Percentiles rank a stretch among this genome's conserved stretches.
phyloP scores from a whole-genome alignment of 2,329 filamentous ascomycete species.

The Neobulgaria alba region DNA sequence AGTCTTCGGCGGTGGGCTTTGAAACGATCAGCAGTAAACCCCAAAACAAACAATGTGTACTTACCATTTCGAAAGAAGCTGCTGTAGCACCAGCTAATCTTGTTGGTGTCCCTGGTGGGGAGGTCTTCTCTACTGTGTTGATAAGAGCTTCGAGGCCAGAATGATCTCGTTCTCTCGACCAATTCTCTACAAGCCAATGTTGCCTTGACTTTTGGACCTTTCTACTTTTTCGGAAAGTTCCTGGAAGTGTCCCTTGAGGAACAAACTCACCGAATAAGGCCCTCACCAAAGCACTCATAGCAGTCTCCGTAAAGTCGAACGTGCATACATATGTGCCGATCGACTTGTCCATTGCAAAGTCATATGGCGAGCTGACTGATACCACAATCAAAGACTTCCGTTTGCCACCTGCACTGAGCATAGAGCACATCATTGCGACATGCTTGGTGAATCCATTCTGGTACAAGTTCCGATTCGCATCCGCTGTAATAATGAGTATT shows the following conservation, averaged over 20 bases:
- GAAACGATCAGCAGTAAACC: no score
- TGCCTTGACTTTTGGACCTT: constrained; percentile 84
- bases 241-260: constrained; percentile 51
- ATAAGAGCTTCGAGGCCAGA: constrained; percentile 69
- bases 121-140: constrained; percentile 57
- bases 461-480: constrained; percentile 89
- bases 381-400: constrained; percentile 88
- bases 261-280: constrained; percentile 70
- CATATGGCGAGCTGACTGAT: constrained; percentile 89
- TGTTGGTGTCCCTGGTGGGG: constrained; percentile 56
- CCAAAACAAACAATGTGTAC: no score
- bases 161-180: constrained; percentile 70
- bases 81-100: constrained; percentile 57
- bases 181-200: constrained; percentile 89
- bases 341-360: constrained; percentile 86
- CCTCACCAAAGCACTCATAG: constrained; percentile 74
- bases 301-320: constrained; percentile 92
- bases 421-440: constrained; percentile 88
- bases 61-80: constrained; percentile 63
- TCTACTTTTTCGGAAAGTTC: constrained; percentile 78
- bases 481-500: constrained; percentile 85
- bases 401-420: constrained; percentile 66
- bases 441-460: constrained; percentile 95
- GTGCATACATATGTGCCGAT: constrained; percentile 93
- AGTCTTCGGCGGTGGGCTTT: constrained; percentile 6